Base-by-base conservation (phyloP, 257 asterid genomes). In the Scutellaria barbata region DNA sequence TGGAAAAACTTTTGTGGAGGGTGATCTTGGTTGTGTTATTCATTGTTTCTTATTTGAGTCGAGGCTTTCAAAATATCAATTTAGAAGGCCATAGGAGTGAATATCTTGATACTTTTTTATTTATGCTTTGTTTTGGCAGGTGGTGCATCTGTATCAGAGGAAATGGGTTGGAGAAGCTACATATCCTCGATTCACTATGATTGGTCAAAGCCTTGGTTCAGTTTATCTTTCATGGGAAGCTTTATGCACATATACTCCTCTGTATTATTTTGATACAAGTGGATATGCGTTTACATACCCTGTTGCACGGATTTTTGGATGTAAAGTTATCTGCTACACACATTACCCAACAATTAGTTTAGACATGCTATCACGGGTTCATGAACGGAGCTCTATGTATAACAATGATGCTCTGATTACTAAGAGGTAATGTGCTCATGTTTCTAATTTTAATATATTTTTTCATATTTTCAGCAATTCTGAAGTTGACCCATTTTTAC, bases 221-320 rank as follows among this genome's bases (percentile, higher is more conserved):
- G 86, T 94, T 55, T 88, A 84, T 74, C 88, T 92, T 10, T 82
- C 97, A 39, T 92, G 98, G 98, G 96, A 95, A 86, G 96, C 99
- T 75, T 81, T 95, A 78, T 80, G 87, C 81, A 71, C 74, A 20
- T 85, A 75, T 66, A 89, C 96, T 55, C 97, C 97, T 50, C 41
- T 72, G n/a, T 95, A 92, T 85, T 92, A 81, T 85, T 67, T 92
- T 33, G 99, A 95, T 77, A 95, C 98, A 55, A 86, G 97, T 81
- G 99, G 99, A 35, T 92, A 95, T 83, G 99, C 98, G 46, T 95
- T 95, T 78, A 87, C 98, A 55, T 92, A 95, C 74, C 99, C 99
- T 22, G 82, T 92, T 55, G 99, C 97, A 11, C 74, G 95, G 78
- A 14, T 87, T 25, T 95, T 95, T 81, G 99, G 99, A 66, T 92